Conservation (phyloP, 73 alveolate species). For the Symbiodinium natans region DNA sequence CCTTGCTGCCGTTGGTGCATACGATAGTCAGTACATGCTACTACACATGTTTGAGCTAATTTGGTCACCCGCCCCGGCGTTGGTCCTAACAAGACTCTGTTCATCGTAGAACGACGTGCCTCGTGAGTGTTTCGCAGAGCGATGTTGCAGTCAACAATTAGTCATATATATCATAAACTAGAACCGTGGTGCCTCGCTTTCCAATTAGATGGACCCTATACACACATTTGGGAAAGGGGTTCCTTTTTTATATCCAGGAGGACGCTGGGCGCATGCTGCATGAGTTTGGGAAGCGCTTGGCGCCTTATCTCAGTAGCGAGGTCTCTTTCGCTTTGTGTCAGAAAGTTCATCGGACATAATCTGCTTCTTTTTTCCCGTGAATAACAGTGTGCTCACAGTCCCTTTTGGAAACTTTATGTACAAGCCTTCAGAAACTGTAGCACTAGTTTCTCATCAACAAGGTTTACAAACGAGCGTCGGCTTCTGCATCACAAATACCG, state of each 20-base stretch:
- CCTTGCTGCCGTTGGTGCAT: neutral
- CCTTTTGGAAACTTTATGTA: neutral
- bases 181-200: neutral
- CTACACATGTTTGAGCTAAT: neutral
- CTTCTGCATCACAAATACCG: neutral
- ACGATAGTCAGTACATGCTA: slow-evolving; percentile 1
- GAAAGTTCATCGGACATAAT: neutral
- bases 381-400: slow-evolving; percentile 5
- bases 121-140: neutral
- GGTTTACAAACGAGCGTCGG: neutral
- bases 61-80: slow-evolving; percentile 8
- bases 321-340: neutral
- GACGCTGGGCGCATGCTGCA: neutral
- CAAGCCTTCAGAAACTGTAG: neutral
- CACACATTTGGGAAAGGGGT: no score
- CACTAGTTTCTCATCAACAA: neutral
- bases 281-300: slow-evolving; percentile 3
- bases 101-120: neutral
- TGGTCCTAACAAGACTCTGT: neutral
- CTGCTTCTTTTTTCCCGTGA: slow-evolving; percentile 13
- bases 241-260: slow-evolving; percentile 9
- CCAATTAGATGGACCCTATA: slow-evolving; percentile 3
- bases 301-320: neutral
- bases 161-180: neutral
- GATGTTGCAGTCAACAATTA: neutral